These are phyloP conservation scores for Jaltomata sinuosa DNA, from an alignment of 257 asterid species.

Conservation along the genomic window DNA sequence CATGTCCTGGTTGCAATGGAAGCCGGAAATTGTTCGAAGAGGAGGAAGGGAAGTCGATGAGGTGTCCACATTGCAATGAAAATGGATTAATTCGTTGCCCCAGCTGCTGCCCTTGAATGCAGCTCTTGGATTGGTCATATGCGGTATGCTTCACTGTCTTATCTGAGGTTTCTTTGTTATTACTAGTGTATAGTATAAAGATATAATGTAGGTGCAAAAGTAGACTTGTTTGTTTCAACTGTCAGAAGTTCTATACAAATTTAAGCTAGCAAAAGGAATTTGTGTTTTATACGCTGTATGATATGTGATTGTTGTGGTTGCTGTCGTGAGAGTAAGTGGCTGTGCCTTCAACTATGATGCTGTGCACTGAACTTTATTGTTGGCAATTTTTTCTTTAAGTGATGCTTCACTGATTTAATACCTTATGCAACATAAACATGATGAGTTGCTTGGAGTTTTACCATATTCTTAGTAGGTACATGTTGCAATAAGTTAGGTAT, in stretches of 20 bases:
- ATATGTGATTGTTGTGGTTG: no score
- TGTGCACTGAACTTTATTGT: not conserved
- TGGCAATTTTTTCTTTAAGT: not conserved
- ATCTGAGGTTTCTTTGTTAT: not conserved
- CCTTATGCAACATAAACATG: not conserved
- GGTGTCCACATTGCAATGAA: constrained; percentile 71
- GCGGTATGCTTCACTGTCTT: not conserved
- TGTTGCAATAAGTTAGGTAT: not conserved
- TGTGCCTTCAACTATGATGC: not conserved
- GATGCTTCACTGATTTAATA: not conserved
- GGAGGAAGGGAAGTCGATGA: constrained; percentile 42
- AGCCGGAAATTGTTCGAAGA: constrained; percentile 64
- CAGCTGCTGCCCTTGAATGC: constrained; percentile 48
- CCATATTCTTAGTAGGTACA: not conserved
- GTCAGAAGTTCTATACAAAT: not conserved
- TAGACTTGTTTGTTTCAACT: not conserved
- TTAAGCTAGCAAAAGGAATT: no score
- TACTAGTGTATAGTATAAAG: not conserved
- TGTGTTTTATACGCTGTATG: no score
- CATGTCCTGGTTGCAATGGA: constrained; percentile 74
- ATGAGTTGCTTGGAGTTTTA: not conserved
- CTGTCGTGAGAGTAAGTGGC: not conserved
- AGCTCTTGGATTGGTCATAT: not conserved
- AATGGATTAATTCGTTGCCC: constrained; percentile 81
- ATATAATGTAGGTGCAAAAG: not conserved